phyloP scores from a whole-genome alignment of 257 asterid genomes.

The Jaltomata sinuosa region DNA sequence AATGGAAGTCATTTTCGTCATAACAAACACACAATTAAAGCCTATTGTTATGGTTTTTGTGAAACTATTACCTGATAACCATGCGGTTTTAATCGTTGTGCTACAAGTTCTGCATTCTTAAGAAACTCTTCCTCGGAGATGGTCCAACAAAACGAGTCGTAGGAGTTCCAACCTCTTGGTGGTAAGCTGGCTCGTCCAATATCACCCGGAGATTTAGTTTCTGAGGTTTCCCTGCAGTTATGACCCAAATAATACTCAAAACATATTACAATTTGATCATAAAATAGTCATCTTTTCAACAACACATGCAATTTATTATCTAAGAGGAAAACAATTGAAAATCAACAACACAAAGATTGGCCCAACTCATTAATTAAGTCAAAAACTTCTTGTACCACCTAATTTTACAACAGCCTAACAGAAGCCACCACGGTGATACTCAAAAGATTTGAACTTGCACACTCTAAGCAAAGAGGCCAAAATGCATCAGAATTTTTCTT shows the following conservation, averaged over 20 bases:
- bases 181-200: constrained; percentile 48
- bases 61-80: constrained; percentile 66
- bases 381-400: not conserved
- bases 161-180: constrained; percentile 98
- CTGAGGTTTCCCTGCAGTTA: constrained; percentile 28
- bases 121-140: constrained; percentile 81
- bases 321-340: not conserved
- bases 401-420: not conserved
- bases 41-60: not conserved
- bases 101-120: constrained; percentile 61
- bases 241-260: not conserved
- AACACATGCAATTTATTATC: not conserved
- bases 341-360: not conserved
- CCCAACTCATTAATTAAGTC: not conserved
- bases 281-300: not conserved
- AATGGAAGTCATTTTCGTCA: not conserved
- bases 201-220: constrained; percentile 11
- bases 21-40: not conserved
- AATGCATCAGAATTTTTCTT: not conserved
- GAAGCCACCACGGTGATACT: not conserved
- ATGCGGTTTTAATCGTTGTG: constrained; percentile 40
- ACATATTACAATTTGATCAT: not conserved
- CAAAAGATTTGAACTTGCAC: not conserved
- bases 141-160: constrained; percentile 91
- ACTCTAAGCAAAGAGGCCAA: not conserved